Base-by-base conservation (phyloP, 2,329 filamentous ascomycete genomes). In the Coniochaeta pulveracea region DNA sequence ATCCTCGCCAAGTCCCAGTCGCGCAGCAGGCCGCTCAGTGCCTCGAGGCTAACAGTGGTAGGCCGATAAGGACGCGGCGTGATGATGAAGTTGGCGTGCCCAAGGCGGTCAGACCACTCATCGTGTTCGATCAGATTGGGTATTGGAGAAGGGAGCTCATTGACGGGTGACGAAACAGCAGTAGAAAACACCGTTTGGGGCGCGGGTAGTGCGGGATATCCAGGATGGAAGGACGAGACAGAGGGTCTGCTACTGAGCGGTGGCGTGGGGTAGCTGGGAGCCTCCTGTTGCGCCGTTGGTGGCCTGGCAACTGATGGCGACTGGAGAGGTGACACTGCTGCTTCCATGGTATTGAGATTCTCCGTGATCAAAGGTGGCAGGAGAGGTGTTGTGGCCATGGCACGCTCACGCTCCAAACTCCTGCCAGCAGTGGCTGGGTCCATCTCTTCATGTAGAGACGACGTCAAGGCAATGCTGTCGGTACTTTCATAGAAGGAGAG, bases 71-170 rank as follows among this genome's bases (percentile, higher is more conserved):
- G 89, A 51, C 79, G 73, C 0, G 88, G 88, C 15, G 73, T 62
- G 45, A 96, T 93, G 46, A 74, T 88, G 54, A 93, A 95, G 60
- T 96, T 94, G 42, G 88, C 88, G 52, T 96, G 88, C 18, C 89
- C 89, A 10, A 96, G 72, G 36, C 76, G 76, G 48, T 80, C 74
- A 1, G 84, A 80, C 89, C 89, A 95, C 43, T 93, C 85, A 32
- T 77, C 67, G 5, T 76, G 73, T 35, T 81, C 74, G 19, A 78
- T 61, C 41, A 86, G 74, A 4, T 72, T 68, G 4, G 77, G 72
- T 11, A 81, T 72, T 4, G 71, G 65, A 22, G 69, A 61, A 33
- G 54, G 70, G 44, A 52, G 60, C 44, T 57, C 68, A 52, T 48
- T 54, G 50, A 50, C 49, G 29, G 10, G 50, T 49, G 24, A 66